Percentiles rank a stretch among this genome's conserved stretches.
Evolutionary conservation across 495 filamentous ascomycete species (phyloP).

Genomic region (Penicillium subrubescens): DNA sequence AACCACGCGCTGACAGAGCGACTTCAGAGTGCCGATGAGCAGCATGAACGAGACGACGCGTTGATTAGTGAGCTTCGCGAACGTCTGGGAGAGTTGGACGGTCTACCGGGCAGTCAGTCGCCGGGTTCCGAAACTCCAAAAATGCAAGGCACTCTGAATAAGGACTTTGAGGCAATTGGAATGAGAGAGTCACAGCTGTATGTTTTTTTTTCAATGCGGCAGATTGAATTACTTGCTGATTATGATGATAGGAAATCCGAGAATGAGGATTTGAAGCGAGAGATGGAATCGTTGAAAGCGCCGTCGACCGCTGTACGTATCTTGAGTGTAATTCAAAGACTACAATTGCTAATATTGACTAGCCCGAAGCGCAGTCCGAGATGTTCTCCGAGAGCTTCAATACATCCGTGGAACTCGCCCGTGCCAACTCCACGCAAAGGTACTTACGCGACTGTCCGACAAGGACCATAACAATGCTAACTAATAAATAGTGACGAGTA

Average conservation of each 20-base stretch:
- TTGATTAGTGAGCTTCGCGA: constrained; percentile 57
- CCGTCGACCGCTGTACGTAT: constrained; percentile 30
- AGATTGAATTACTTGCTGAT: constrained; percentile 17
- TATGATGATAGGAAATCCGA: constrained; percentile 40
- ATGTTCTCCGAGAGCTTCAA: constrained; percentile 42
- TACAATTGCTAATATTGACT: constrained; percentile 15
- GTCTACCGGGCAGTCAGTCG: constrained; percentile 44
- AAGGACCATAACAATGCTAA: constrained; percentile 37
- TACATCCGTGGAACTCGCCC: constrained; percentile 39
- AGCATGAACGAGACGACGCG: constrained; percentile 57
- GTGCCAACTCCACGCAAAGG: constrained; percentile 44
- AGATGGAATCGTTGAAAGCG: constrained; percentile 40
- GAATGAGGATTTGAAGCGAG: constrained; percentile 45
- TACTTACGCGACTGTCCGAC: constrained; percentile 18
- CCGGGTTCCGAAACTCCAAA: constrained; percentile 44
- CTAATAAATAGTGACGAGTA: constrained; percentile 42
- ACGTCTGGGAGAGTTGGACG: constrained; percentile 52
- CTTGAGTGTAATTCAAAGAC: not conserved
- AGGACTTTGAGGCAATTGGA: constrained; percentile 49
- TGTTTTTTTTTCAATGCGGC: constrained; percentile 12
- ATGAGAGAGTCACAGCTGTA: constrained; percentile 46
- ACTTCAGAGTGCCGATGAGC: constrained; percentile 54
- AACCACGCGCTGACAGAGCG: constrained; percentile 58
- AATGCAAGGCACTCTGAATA: constrained; percentile 46
- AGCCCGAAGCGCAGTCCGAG: constrained; percentile 36